Evolutionary conservation across 2,329 filamentous ascomycete species (phyloP), one percentile per base, ranked within the genome.

Genomic region (Volutella citrinella): DNA sequence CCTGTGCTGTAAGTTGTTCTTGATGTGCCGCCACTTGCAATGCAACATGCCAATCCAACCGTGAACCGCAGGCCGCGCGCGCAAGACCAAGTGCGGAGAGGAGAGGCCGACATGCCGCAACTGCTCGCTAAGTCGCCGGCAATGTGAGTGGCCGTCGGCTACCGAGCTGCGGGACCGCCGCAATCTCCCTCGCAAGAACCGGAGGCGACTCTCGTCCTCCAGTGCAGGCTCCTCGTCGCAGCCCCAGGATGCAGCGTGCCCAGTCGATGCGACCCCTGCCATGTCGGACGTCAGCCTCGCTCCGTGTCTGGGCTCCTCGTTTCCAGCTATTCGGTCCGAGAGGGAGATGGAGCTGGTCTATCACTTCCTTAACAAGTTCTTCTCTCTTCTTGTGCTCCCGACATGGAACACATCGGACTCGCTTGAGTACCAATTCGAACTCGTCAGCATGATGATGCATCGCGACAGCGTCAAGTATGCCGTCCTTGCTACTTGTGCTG

Each of bases 81-180:
- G 45, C 14, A 38, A 44, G 1, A 48, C 45, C 29, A 48, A 48
- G 28, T 48, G 45, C 22, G 43, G 47, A 10, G 45, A 48, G 18
- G 26, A 19, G 3, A 11, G 28, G 1, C 45, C 45, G 2, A n/a
- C 45, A 12, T 48, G 45, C 19, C 27, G 25, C 3, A 22, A 30
- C 5, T 48, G 45, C 10, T 17, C 15, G 5, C 25, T 28, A 3
- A 41, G 40, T 1, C 13, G 25, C 2, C 35, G 41, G 5, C 20
- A 24, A 6, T 48, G 45, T 5, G 31, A 40, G 10, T 48, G 45
- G 45, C 45, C 45, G 0, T 36, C 44, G 10, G 18, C 41, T 0
- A 19, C 30, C 5, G 43, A 47, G 8, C 23, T 45, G 14, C 31
- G 45, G 11, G 45, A 48, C 11, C 36, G 45, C 15, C 45, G 45